Evolutionary conservation across 2,329 filamentous ascomycete genomes (phyloP), one percentile per base, ranked within the genome.

Genomic region (Grosmannia clavigera): DNA sequence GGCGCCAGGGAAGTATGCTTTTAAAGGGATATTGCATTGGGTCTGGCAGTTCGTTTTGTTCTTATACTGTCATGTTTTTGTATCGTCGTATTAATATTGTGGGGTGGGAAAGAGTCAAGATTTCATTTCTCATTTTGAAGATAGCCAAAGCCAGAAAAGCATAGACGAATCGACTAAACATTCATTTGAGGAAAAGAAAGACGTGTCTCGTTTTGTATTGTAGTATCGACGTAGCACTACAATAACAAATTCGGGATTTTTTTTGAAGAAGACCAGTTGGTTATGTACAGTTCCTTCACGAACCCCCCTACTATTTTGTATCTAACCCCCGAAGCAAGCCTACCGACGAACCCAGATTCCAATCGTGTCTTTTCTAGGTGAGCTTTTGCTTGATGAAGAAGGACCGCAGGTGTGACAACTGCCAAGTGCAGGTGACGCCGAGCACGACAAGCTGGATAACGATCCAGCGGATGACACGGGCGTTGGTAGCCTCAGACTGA

Each of bases 361-460:
- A 1, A 16, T 5, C 9, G n/a, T 50, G 40, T 11, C 1, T 12
- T 12, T 2, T 67, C 75, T 83, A 99, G 62, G 94, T 97, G 72
- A 99, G 85, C 82, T 99, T 99, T 79, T 97, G 92, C 82, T 99
- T 99, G 80, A 99, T 99, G 79, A 99, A 99, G 82, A 99, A 99
- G 55, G 89, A 88, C 67, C 94, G 83, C 68, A 99, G 81, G 75
- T 99, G 92, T 59, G 91, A 95, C 55, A 99, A 80, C 75, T 99
- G 94, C 94, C 94, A 99, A 63, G 90, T 89, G 76, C 94, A 99
- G 40, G 94, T 96, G 60, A 86, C 80, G 60, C 86, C 89, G 59
- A 99, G 79, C 46, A 97, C 84, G 58, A 85, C 81, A 62, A 97
- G 78, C 75, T 99, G 94, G 66, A 97, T 87, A 65, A 96, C 70